phyloP scores from a whole-genome alignment of 768 basidiomycete genomes.

The Pleurotus cornucopiae region DNA sequence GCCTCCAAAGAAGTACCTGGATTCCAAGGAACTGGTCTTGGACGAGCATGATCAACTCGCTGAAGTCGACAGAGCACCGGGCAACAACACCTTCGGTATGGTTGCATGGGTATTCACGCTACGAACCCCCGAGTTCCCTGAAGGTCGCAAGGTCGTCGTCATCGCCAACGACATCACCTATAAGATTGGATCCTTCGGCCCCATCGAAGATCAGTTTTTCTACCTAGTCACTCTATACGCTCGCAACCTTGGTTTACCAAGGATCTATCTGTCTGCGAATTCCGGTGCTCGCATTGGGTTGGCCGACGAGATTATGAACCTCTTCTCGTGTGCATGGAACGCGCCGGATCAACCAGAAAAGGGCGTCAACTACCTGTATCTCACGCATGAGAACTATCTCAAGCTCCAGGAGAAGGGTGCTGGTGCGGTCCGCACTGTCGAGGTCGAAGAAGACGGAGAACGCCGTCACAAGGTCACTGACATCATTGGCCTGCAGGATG shows the following conservation, averaged over 20 bases:
- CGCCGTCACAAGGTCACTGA: constrained; percentile 91
- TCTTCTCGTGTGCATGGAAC: constrained; percentile 93
- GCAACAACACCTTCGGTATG: constrained; percentile 96
- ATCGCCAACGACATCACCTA: constrained; percentile 98
- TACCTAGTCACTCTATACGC: constrained; percentile 93
- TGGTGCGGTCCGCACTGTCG: constrained; percentile 72
- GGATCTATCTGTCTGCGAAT: constrained; percentile 98
- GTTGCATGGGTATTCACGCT: constrained; percentile 96
- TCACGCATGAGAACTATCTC: constrained; percentile 87
- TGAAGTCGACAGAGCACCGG: constrained; percentile 89
- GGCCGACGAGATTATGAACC: constrained; percentile 83
- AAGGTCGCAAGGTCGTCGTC: constrained; percentile 82
- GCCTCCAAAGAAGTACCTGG: constrained; percentile 73
- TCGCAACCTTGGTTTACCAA: constrained; percentile 80
- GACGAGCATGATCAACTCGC: constrained; percentile 90
- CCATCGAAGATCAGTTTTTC: constrained; percentile 94
- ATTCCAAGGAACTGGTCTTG: constrained; percentile 86
- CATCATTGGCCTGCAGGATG: constrained; percentile 95
- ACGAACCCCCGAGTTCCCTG: constrained; percentile 86
- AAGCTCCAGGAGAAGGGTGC: constrained; percentile 85
- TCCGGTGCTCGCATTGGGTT: constrained; percentile 96
- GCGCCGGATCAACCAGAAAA: constrained; percentile 82
- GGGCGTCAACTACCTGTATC: constrained; percentile 93
- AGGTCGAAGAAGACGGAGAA: constrained; percentile 85
- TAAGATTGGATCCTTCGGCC: constrained; percentile 98